These are phyloP conservation scores for Colletotrichum sp. DNA, from an alignment of 2,329 filamentous ascomycete species.

Conservation along the genomic window DNA sequence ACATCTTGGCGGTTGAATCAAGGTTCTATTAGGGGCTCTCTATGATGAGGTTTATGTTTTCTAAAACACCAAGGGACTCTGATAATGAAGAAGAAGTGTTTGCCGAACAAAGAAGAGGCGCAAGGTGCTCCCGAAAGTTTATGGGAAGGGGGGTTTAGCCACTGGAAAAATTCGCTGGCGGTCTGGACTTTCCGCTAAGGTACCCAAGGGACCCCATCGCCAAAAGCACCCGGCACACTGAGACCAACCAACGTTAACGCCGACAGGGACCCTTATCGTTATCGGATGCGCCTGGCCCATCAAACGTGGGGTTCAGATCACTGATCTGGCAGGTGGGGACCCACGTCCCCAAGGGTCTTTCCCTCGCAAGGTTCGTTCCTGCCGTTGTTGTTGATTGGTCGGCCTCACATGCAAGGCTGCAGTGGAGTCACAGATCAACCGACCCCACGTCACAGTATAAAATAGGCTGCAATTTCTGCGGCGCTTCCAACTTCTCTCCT, in stretches of 20 bases:
- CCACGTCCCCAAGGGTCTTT: background rate
- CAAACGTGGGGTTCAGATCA: background rate
- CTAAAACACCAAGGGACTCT: background rate
- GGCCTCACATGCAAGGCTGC: constrained; percentile 22
- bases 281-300: background rate
- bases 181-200: constrained; percentile 6
- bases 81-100: background rate
- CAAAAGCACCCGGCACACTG: background rate
- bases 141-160: background rate
- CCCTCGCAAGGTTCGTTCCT: background rate
- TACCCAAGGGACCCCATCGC: constrained; percentile 10
- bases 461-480: constrained; percentile 3
- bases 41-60: background rate
- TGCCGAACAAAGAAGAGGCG: background rate
- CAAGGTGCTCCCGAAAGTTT: background rate
- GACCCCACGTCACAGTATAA: constrained; percentile 14
- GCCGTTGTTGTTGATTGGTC: constrained; percentile 4
- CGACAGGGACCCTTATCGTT: constrained; percentile 14
- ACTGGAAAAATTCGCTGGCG: constrained; percentile 15
- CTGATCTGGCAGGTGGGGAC: constrained; percentile 15
- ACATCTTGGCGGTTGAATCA: constrained; percentile 27
- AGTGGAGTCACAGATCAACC: background rate
- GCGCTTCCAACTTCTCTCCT: background rate
- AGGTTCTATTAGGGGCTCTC: constrained; percentile 6
- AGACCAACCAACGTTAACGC: background rate